phyloP scores from a whole-genome alignment of 108 stramenopile genomes.

The Conticribra guillardii region DNA sequence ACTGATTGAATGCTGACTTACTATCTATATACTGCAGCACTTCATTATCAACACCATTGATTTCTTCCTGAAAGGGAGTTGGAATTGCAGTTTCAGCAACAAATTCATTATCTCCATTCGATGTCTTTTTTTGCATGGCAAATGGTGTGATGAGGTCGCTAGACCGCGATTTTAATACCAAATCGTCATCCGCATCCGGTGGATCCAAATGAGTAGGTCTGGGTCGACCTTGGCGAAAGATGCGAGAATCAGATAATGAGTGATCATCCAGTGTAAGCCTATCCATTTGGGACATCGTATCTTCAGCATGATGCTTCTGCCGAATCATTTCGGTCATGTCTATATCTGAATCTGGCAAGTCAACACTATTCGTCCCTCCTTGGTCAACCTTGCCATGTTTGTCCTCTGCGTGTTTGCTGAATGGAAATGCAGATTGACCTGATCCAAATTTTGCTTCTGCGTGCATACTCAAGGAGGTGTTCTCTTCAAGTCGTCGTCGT shows the following conservation, averaged over 20 bases:
- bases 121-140: constrained; percentile 15
- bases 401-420: constrained; percentile 25
- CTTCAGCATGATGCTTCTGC: background rate
- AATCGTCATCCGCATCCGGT: constrained; percentile 25
- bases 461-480: constrained; percentile 44
- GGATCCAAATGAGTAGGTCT: constrained; percentile 19
- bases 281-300: too few species aligned
- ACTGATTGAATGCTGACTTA: constrained; percentile 2
- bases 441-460: constrained; percentile 37
- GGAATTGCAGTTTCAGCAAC: constrained; percentile 31
- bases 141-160: constrained; percentile 3
- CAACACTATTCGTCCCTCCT: background rate
- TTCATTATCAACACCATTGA: constrained; percentile 15
- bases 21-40: constrained; percentile 11
- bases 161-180: background rate
- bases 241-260: constrained; percentile 6
- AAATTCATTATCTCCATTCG: constrained; percentile 27
- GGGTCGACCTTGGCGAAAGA: constrained; percentile 5
- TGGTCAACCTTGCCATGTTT: constrained; percentile 14
- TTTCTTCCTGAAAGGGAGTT: background rate
- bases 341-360: constrained; percentile 1
- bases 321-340: background rate
- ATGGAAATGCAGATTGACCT: background rate
- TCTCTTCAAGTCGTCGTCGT: constrained; percentile 49
- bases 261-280: background rate